Evolutionary conservation across 2,329 filamentous ascomycete genomes (phyloP), one percentile per base, ranked within the genome.

Genomic region (Botrytis medusae): DNA sequence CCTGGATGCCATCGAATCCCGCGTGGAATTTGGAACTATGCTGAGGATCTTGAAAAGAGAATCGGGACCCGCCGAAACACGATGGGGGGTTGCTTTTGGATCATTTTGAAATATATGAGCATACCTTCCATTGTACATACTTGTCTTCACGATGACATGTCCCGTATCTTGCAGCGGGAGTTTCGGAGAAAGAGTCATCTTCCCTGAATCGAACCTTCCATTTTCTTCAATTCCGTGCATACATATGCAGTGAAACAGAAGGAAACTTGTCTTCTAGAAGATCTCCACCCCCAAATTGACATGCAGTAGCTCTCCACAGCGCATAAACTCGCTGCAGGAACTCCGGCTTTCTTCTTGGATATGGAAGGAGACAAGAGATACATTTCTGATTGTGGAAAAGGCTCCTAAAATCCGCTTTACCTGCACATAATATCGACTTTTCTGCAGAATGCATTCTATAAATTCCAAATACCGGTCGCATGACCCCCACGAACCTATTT

Each of bases 171-270:
- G 10, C 10, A 44, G 48, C 48, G 2, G 34, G 6, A n/a, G 14
- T 42, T 12, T 57, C 48, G 65, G 25, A 57, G 48, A 32, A 9
- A 42, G 16, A 42, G 18, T 57, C n/a, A 29, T 42, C 44, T 51
- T 6, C 9, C 34, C 16, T 44, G 12, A 18, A 29, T 57, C 37
- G 7, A 68, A 25, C 20, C 18, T 9, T 57, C 37, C 32, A 51
- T 48, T 22, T 34, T 32, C 18, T 32, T 14, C n/a, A 60, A 37
- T 46, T 70, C 22, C 22, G 40, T 54, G 32, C 32, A 61, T 69
- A 34, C 51, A 69, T 69, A 72, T 69, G 65, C 37, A 72, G 42
- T 72, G 63, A 69, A 69, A 69, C 63, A 25, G 71, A 72, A 72
- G 71, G 42, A 48, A 37, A 16, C 54, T 42, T 22, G 14, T 48